These are phyloP conservation scores for Pythium periplocum DNA, from an alignment of 352 stramenopile species.

Conservation along the genomic window DNA sequence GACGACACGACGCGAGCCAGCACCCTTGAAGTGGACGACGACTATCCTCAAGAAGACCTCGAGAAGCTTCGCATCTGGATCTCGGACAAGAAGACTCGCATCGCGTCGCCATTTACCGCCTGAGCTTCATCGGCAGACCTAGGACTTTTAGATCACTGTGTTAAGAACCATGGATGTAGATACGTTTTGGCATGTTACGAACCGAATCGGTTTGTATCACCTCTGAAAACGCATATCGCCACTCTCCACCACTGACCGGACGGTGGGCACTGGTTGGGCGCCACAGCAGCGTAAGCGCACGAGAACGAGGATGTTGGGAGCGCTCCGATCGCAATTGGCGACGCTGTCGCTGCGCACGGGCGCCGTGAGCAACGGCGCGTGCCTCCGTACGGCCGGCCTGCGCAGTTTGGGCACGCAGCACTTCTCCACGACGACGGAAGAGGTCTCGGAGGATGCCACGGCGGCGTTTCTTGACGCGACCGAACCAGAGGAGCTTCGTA, in stretches of 20 bases:
- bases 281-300: conserved; percentile 3
- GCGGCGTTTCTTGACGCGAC: conserved; percentile 60
- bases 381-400: conserved; percentile 15
- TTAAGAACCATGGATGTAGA: conserved; percentile 6
- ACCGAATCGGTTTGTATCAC: conserved; percentile 2
- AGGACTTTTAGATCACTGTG: conserved; percentile 1
- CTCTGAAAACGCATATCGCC: conserved; percentile 7
- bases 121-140: neutral
- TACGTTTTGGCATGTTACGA: conserved; percentile 9
- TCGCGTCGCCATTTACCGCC: conserved; percentile 56
- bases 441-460: conserved; percentile 34
- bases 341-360: conserved; percentile 51
- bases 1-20: conserved; percentile 43
- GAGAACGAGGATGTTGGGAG: conserved; percentile 43
- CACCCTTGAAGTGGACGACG: conserved; percentile 20
- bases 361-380: conserved; percentile 20
- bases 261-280: neutral
- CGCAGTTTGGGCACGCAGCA: conserved; percentile 13
- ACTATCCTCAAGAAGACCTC: conserved; percentile 28
- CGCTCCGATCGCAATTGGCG: conserved; percentile 50
- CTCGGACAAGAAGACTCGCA: conserved; percentile 80
- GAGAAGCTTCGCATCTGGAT: conserved; percentile 87
- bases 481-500: conserved; percentile 40
- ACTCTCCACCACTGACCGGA: conserved; percentile 22
- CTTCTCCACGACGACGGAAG: conserved; percentile 31